Evolutionary conservation across 495 filamentous ascomycete genomes (phyloP), one percentile per base, ranked within the genome.

Genomic region (Penicillium macrosclerotiorum): DNA sequence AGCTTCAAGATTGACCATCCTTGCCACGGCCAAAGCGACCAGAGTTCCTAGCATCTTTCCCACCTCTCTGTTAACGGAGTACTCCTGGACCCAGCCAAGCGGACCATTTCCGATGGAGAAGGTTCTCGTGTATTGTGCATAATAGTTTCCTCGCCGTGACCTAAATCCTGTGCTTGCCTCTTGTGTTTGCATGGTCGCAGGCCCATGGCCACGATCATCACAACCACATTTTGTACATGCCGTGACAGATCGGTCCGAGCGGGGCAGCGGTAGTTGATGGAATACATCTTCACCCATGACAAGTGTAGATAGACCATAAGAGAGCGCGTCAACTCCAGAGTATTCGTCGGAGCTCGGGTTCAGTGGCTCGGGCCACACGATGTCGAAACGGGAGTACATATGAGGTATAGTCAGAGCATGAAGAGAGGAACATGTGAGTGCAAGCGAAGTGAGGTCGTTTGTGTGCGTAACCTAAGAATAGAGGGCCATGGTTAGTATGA

Each of bases 31-130:
- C 52, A 92, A 67, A 11, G 91, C 89, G n/a, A 94, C 89, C 31
- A 96, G 67, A 9, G 89, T 95, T 13, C 90, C 90, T 6, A 97
- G 77, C 88, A 96, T 90, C 65, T 94, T 96, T 0, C 91, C 92
- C 43, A 86, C 81, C 58, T 95, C 91, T 63, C 91, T 95, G 8
- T 80, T 85, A 54, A 96, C 85, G 29, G 86, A 75, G 67, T 97
- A 96, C 48, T 95, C 90, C 24, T 83, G 79, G 20, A 94, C 87
- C 85, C 85, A 93, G 38, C 88, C 80, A 9, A 73, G 41, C 1
- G 90, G 91, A 0, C 91, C 90, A 63, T 96, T 93, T 6, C 90
- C 89, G 14, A 97, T 78, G 3, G 88, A 93, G 61, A 97, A 96
- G 58, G 90, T 93, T 49, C 84, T 82, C 1, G 86, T 91, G 60